Evolutionary conservation across 768 basidiomycete genomes (phyloP).

Genomic region (Tricholoma bakamatsutake): DNA sequence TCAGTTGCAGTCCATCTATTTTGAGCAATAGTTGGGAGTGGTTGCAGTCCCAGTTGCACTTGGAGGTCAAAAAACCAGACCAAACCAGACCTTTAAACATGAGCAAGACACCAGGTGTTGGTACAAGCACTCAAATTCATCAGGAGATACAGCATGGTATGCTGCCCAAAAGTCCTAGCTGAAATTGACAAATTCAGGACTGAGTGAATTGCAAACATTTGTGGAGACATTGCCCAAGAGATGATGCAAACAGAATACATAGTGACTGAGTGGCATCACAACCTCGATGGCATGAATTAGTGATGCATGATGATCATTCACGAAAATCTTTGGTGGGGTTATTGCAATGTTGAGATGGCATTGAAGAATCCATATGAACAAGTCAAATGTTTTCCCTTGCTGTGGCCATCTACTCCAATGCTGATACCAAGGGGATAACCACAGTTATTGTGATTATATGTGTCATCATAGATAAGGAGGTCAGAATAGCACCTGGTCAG

Average conservation of each 20-base stretch:
- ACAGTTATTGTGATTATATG: constrained; percentile 19
- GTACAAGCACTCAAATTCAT: constrained; percentile 22
- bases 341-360: constrained; percentile 10
- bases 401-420: constrained; percentile 13
- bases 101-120: constrained; percentile 3
- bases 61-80: no score
- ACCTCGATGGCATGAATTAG: constrained; percentile 4
- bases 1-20: no score
- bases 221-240: constrained; percentile 19
- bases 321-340: constrained; percentile 1
- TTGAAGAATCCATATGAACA: constrained; percentile 15
- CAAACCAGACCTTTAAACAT: no score
- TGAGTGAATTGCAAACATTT: constrained; percentile 16
- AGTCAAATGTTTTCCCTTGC: constrained; percentile 6
- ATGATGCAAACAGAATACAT: constrained; percentile 22
- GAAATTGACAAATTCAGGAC: constrained; percentile 16
- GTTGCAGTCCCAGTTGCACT: no score
- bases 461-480: constrained; percentile 18
- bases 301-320: constrained; percentile 7
- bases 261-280: constrained; percentile 3
- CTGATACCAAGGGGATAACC: no score
- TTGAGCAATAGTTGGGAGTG: no score
- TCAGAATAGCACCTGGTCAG: constrained; percentile 16
- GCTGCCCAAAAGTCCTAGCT: constrained; percentile 21
- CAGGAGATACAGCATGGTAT: constrained; percentile 25